Evolutionary conservation across 1,284 basidiomycete genomes (phyloP).

Genomic region (Boletellus deceptivus): DNA sequence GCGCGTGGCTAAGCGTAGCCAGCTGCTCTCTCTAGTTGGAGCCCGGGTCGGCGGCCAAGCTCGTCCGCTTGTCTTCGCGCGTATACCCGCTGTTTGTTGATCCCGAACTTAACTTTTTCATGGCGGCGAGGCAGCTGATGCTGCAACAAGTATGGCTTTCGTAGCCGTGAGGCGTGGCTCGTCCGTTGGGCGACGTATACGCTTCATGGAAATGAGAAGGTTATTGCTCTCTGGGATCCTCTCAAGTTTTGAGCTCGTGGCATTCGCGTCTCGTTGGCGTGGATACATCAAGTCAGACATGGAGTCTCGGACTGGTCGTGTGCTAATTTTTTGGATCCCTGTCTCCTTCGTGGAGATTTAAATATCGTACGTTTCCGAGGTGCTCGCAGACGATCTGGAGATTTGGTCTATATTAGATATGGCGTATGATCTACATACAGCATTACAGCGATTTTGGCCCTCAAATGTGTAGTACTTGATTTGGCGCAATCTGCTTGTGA

Average conservation of each 20-base stretch:
- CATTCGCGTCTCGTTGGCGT: conserved; percentile 13
- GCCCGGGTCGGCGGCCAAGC: no score
- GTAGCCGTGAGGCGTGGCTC: background rate
- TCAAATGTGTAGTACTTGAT: no score
- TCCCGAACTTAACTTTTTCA: no score
- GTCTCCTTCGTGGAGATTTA: conserved; percentile 22
- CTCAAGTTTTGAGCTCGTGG: conserved; percentile 6
- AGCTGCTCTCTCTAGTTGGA: no score
- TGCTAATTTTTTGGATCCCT: conserved; percentile 17
- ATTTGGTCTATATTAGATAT: no score
- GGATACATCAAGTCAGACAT: conserved; percentile 35
- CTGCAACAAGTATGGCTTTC: conserved; percentile 1
- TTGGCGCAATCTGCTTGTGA: no score
- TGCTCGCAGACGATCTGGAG: no score
- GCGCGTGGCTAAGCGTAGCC: background rate
- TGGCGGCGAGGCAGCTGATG: no score
- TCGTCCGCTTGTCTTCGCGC: no score
- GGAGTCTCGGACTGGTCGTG: conserved; percentile 31
- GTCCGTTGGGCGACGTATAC: background rate
- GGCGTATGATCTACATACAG: no score
- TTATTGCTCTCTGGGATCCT: background rate
- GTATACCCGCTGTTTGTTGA: no score
- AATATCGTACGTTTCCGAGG: background rate
- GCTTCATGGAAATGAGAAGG: conserved; percentile 19
- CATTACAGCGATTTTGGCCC: no score